Evolutionary conservation across 345 rosid species (phyloP).

Genomic region (Turritis glabra): DNA sequence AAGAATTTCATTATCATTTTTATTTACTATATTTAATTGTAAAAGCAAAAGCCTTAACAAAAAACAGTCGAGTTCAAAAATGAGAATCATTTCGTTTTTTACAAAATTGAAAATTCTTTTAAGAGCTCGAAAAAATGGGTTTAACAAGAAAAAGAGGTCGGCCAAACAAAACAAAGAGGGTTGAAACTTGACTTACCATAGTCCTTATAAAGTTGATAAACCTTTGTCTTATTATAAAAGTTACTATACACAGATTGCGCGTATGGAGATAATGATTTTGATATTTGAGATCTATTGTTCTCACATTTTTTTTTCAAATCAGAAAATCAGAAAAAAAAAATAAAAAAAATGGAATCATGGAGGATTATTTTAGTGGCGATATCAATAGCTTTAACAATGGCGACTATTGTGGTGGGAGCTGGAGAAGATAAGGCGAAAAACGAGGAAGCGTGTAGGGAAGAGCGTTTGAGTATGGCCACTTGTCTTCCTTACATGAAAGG

Average conservation of each 20-base stretch:
- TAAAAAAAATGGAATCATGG: slow-evolving; percentile 21
- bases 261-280: slow-evolving; percentile 9
- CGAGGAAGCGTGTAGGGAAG: slow-evolving; percentile 59
- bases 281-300: slow-evolving; percentile 4
- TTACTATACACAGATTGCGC: neutral
- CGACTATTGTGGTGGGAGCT: slow-evolving; percentile 10
- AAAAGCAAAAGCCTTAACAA: no score
- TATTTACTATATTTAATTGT: no score
- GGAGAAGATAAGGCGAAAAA: slow-evolving; percentile 52
- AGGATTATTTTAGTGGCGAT: slow-evolving; percentile 3
- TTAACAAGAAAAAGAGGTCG: neutral
- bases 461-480: slow-evolving; percentile 55
- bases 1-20: neutral
- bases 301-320: neutral
- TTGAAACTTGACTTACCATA: neutral
- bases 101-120: neutral
- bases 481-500: slow-evolving; percentile 82
- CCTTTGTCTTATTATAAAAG: neutral
- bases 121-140: neutral
- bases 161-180: neutral
- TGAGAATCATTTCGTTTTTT: no score
- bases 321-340: neutral
- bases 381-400: neutral
- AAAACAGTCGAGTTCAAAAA: neutral
- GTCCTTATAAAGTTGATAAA: neutral